These are phyloP conservation scores for Pythium utonaiense DNA, from an alignment of 352 stramenopile species.

Conservation along the genomic window DNA sequence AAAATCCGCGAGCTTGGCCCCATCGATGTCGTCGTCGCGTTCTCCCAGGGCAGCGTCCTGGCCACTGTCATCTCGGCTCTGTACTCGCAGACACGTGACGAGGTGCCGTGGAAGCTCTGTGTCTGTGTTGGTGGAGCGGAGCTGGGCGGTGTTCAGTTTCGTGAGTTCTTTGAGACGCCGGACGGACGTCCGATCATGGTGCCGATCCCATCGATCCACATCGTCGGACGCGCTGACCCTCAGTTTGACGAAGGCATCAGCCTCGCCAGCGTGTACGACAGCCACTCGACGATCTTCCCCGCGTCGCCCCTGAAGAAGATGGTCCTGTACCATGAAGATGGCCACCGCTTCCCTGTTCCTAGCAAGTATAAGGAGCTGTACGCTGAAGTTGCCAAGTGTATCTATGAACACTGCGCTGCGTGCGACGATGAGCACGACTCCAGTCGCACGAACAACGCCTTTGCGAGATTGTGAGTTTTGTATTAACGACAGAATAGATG, in stretches of 20 bases:
- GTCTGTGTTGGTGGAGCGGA: conserved; percentile 40
- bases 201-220: conserved; percentile 38
- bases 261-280: conserved; percentile 9
- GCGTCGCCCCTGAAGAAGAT: conserved; percentile 27
- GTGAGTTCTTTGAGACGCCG: conserved; percentile 34
- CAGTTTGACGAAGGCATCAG: conserved; percentile 24
- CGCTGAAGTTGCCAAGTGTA: conserved; percentile 21
- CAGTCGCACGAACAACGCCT: background rate
- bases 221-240: conserved; percentile 35
- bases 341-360: conserved; percentile 31
- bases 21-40: conserved; percentile 50
- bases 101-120: conserved; percentile 33
- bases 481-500: background rate
- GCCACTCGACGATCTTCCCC: conserved; percentile 6
- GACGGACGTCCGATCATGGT: conserved; percentile 18
- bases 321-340: conserved; percentile 34
- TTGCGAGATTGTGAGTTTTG: conserved; percentile 5
- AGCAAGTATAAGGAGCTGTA: conserved; percentile 27
- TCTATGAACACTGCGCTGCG: conserved; percentile 25
- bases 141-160: conserved; percentile 30
- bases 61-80: conserved; percentile 34
- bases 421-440: conserved; percentile 12
- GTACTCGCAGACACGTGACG: conserved; percentile 24
- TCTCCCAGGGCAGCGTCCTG: conserved; percentile 56
- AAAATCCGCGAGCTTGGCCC: conserved; percentile 34